Percentiles rank a stretch among this genome's conserved stretches.
phyloP scores from a whole-genome alignment of 2,329 filamentous ascomycete species.

The Phialophora chinensis region DNA sequence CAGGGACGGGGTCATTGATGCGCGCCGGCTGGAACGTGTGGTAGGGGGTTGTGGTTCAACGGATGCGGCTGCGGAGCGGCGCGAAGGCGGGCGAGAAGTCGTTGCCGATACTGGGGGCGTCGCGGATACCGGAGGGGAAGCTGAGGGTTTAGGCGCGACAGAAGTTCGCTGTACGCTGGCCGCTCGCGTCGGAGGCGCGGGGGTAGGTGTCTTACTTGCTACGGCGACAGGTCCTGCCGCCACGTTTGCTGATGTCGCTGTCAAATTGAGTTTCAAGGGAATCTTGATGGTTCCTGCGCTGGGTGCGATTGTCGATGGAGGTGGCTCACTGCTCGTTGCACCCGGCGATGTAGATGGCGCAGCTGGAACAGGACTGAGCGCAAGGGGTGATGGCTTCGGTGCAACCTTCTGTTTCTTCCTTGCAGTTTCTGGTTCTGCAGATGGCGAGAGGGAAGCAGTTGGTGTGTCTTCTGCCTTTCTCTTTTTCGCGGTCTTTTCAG shows the following conservation, averaged over 20 bases:
- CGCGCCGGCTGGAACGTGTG: conserved; percentile 29
- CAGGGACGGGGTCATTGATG: conserved; percentile 36
- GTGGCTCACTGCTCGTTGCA: conserved; percentile 41
- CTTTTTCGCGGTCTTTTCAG: conserved; percentile 51
- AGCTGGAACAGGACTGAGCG: conserved; percentile 49
- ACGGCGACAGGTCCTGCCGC: not conserved
- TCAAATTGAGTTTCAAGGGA: conserved; percentile 38
- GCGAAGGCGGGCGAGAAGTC: conserved; percentile 39
- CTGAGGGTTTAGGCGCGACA: conserved; percentile 36
- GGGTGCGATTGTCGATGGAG: conserved; percentile 11
- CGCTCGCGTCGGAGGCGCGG: conserved; percentile 32
- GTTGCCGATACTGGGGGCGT: conserved; percentile 40
- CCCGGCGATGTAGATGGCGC: conserved; percentile 49
- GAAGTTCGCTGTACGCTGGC: conserved; percentile 36
- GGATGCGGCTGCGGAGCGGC: conserved; percentile 35
- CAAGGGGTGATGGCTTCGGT: conserved; percentile 43
- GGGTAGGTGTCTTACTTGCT: conserved; percentile 30
- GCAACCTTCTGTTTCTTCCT: conserved; percentile 47
- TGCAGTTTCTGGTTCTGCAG: conserved; percentile 40
- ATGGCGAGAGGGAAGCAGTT: conserved; percentile 40
- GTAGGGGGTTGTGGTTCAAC: conserved; percentile 30
- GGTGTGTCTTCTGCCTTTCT: conserved; percentile 61
- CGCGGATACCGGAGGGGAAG: conserved; percentile 38
- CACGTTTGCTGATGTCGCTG: conserved; percentile 20
- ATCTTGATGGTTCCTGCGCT: conserved; percentile 39